phyloP scores from a whole-genome alignment of 345 rosid species.

The Streptanthus diversifolius region DNA sequence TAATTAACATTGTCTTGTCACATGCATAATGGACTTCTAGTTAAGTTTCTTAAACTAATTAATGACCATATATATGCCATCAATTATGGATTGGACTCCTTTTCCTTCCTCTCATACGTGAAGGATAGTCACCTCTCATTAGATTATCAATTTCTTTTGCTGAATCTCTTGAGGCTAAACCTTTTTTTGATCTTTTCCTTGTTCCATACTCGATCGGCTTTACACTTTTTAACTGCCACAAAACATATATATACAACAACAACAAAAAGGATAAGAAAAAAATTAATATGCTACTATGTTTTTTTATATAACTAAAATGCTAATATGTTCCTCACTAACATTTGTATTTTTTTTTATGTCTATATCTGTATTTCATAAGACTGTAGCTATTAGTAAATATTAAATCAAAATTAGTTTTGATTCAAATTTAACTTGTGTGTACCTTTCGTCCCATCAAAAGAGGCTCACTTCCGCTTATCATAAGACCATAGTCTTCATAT shows the following conservation, averaged over 20 bases:
- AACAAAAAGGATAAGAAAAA: background rate
- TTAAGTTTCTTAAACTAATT: constrained; percentile 4
- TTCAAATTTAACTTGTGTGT: background rate
- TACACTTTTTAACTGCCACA: constrained; percentile 1
- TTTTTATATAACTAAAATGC: too few species aligned
- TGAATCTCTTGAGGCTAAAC: background rate
- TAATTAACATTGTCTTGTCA: background rate
- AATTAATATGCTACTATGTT: background rate
- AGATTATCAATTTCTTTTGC: constrained; percentile 22
- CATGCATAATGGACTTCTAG: background rate
- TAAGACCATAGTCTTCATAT: constrained; percentile 12
- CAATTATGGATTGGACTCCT: constrained; percentile 35
- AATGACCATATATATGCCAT: background rate
- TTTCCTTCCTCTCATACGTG: constrained; percentile 33
- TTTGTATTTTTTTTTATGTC: background rate
- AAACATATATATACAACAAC: background rate
- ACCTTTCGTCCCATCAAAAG: constrained; percentile 33
- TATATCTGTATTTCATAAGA: too few species aligned
- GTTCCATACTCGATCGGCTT: background rate
- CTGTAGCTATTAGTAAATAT: background rate
- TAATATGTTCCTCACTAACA: background rate
- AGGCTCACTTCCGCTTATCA: constrained; percentile 8
- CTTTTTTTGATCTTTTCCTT: constrained; percentile 18
- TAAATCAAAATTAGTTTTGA: background rate
- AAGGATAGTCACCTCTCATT: constrained; percentile 31